Evolutionary conservation across 768 basidiomycete species (phyloP), one percentile per base, ranked within the genome.

Genomic region (Phanerodontia chrysosporium): DNA sequence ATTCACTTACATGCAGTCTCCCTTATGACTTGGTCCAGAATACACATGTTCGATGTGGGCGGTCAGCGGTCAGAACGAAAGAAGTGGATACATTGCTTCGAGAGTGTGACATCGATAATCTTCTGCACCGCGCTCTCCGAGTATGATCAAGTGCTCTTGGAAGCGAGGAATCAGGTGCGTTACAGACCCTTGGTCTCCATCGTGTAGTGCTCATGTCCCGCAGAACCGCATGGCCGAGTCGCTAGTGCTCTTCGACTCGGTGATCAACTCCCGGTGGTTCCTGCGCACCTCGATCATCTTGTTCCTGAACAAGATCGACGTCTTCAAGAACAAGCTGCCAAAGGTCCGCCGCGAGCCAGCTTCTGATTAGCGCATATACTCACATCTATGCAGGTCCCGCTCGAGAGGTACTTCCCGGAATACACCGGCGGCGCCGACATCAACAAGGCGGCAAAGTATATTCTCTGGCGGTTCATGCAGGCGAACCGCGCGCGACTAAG

Each of bases 391-490:
- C 65, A 87, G 86, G 82, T 89, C 0, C 88, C 89, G 3, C 72
- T 92, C n/a, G 87, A 89, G 61, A 75, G 77, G 45, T 89, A 88
- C 70, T 95, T 94, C 71, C 85, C 91, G 3, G 93, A 95, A 67
- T 95, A 95, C 71, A 89, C 90, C 0, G 92, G 92, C 30, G 92
- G 92, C 3, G 72, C 86, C 3, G 91, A 95, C 66, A 90, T 95
- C 71, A 95, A 93, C 76, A 95, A 95, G 72, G 93, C 92, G 1
- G 92, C 94, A 0, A 94, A 95, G 65, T 96, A 92, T 63, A 94
- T 98, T 55, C 76, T 98, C 36, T 97, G 93, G 95, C 77, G 90
- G 66, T 98, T 96, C 66, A 95, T 94, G 80, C 92, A 96, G 72
- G 87, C 90, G 57, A 96, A 95, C 65, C 75, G 89, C 22, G 90